Percentiles rank a stretch among this genome's conserved stretches.
Evolutionary conservation across 768 basidiomycete genomes (phyloP).

Genomic region (Nidularia sp.): DNA sequence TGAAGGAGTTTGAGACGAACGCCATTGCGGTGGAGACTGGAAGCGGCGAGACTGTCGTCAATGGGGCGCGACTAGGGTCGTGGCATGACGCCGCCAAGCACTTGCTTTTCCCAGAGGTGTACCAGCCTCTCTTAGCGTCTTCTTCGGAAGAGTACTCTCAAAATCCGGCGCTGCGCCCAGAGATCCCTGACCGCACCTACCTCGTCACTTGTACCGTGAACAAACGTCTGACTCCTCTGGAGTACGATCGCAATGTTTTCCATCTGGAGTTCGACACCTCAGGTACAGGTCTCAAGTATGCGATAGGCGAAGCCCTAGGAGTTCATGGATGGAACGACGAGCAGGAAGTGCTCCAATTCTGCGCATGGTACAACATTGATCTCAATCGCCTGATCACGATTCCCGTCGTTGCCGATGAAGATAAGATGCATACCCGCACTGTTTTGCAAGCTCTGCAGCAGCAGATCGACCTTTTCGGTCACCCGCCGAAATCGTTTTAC

Average conservation of each 20-base stretch:
- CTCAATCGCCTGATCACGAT: conserved; percentile 78
- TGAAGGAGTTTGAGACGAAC: conserved; percentile 68
- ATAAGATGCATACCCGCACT: conserved; percentile 86
- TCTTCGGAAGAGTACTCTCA: conserved; percentile 46
- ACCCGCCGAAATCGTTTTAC: conserved; percentile 95
- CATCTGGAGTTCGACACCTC: conserved; percentile 94
- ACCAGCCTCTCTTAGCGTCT: conserved; percentile 39
- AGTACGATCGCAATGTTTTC: conserved; percentile 98
- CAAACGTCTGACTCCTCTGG: conserved; percentile 87
- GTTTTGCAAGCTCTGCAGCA: conserved; percentile 94
- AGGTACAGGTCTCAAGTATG: conserved; percentile 92
- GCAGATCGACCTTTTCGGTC: conserved; percentile 94
- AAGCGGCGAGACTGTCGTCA: conserved; percentile 50
- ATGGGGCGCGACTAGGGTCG: conserved; percentile 56
- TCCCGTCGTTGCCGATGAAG: conserved; percentile 62
- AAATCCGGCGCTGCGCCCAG: conserved; percentile 77
- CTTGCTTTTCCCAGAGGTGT: conserved; percentile 82
- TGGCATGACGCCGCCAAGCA: conserved; percentile 91
- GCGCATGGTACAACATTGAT: conserved; percentile 87
- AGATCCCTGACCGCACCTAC: conserved; percentile 84
- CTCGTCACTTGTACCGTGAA: conserved; percentile 94
- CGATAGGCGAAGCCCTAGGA: conserved; percentile 94
- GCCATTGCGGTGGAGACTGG: conserved; percentile 67
- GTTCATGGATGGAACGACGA: conserved; percentile 98
- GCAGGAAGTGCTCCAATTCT: conserved; percentile 84